Percentiles rank a stretch among this genome's conserved stretches.
Conservation (phyloP, 78 protist genomes). For the Cavenderia fasciculata region DNA sequence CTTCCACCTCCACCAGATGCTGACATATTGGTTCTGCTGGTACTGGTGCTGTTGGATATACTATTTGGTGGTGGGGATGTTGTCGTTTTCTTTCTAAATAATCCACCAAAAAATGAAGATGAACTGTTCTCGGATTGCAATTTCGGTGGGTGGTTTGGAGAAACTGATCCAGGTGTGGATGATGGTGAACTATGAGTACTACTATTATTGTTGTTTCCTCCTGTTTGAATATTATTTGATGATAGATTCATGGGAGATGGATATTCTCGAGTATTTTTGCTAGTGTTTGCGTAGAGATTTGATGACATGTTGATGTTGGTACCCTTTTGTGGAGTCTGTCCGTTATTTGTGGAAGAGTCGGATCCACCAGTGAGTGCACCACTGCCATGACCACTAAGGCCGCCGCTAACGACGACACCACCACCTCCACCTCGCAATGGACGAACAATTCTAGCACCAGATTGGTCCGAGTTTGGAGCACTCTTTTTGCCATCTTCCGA, state of each 20-base stretch:
- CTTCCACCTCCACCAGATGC: neutral
- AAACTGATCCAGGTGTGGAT: neutral
- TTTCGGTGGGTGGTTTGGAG: neutral
- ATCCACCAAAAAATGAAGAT: neutral
- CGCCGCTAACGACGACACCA: neutral
- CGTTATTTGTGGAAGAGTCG: neutral
- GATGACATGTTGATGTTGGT: no score
- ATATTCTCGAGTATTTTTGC: slow-evolving; percentile 14
- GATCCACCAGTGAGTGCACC: neutral
- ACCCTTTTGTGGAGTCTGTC: neutral
- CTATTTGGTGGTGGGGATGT: neutral
- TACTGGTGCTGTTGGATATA: neutral
- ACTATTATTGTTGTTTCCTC: neutral
- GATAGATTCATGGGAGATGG: slow-evolving; percentile 7
- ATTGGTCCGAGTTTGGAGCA: neutral
- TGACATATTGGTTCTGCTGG: neutral
- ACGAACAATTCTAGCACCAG: slow-evolving; percentile 61
- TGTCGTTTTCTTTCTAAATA: slow-evolving; percentile 53
- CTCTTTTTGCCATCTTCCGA: neutral
- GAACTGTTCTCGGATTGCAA: slow-evolving; percentile 13
- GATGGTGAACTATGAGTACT: neutral
- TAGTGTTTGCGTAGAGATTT: slow-evolving; percentile 35
- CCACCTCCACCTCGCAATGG: slow-evolving; percentile 62
- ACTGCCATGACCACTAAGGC: neutral
- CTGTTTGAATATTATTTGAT: neutral